A percentile compares a stretch with the other conserved stretches of the same genome.
phyloP scores from a whole-genome alignment of 2,329 filamentous ascomycete genomes.

The Sclerotinia subarctica region DNA sequence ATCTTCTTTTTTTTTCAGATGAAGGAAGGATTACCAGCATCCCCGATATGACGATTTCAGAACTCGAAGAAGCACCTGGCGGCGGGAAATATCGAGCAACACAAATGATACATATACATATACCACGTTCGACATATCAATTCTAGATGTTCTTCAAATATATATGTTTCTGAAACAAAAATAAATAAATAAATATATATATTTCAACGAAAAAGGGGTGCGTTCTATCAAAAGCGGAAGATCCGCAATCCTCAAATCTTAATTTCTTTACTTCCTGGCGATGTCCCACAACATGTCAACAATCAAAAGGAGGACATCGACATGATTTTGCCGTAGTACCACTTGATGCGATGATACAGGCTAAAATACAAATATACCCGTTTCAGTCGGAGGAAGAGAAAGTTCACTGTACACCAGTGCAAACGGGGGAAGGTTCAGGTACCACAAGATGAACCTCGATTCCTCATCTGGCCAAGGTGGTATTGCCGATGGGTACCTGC shows the following conservation, averaged over 20 bases:
- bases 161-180: not conserved
- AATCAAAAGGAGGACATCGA: not conserved
- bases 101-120: not conserved
- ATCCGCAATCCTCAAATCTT: conserved; percentile 1
- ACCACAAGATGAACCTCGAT: conserved; percentile 6
- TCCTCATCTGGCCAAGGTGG: not conserved
- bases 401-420: not conserved
- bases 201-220: not conserved
- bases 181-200: not conserved
- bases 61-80: not conserved
- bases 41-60: not conserved
- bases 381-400: not conserved
- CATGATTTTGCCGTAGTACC: not conserved
- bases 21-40: not conserved
- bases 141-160: not conserved
- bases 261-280: not conserved
- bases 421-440: conserved; percentile 6
- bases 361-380: not conserved
- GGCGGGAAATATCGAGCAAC: too few species aligned
- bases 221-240: not conserved
- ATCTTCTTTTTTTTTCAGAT: not conserved
- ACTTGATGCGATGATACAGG: not conserved
- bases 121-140: not conserved
- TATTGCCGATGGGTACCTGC: conserved; percentile 13
- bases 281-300: not conserved